A percentile compares a stretch with the other conserved stretches of the same genome.
Conservation (phyloP, 2,329 filamentous ascomycete species). For the Myriosclerotinia curreyana region DNA sequence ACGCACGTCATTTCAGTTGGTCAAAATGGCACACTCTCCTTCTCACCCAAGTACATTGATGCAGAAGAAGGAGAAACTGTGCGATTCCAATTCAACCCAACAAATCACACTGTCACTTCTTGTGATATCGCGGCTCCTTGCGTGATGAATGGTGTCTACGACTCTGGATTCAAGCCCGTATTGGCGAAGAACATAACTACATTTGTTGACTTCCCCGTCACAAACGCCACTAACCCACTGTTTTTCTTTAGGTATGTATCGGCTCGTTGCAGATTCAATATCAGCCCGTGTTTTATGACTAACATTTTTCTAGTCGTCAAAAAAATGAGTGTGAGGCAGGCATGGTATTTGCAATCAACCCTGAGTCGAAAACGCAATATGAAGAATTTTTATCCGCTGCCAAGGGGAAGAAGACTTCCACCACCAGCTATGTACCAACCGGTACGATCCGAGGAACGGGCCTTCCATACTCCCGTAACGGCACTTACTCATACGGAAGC, state of each 20-base stretch:
- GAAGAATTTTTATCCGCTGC: constrained; percentile 14
- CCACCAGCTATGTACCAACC: constrained; percentile 8
- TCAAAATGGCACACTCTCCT: constrained; percentile 21
- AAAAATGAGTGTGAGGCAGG: constrained; percentile 23
- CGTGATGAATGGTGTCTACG: constrained; percentile 20
- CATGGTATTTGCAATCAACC: constrained; percentile 27
- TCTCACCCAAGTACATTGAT: constrained; percentile 20
- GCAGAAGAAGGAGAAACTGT: constrained; percentile 23
- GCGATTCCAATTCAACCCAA: constrained; percentile 22
- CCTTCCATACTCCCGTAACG: constrained; percentile 10
- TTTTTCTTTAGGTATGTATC: constrained; percentile 21
- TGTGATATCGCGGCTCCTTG: constrained; percentile 21
- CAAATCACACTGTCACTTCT: constrained; percentile 23
- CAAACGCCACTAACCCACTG: constrained; percentile 15
- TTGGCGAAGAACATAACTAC: constrained; percentile 19
- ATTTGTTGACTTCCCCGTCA: constrained; percentile 24
- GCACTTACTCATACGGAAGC: constrained; percentile 16
- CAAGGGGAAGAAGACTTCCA: constrained; percentile 7
- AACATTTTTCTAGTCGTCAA: constrained; percentile 19
- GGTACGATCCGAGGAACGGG: constrained; percentile 2
- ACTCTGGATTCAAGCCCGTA: constrained; percentile 23
- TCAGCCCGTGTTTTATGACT: not conserved
- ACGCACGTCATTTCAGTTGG: constrained; percentile 24
- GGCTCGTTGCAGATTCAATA: not conserved
- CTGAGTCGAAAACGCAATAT: constrained; percentile 17